A percentile compares a stretch with the other conserved stretches of the same genome.
Conservation (phyloP, 495 filamentous ascomycete genomes). For the Tuber magnatum region DNA sequence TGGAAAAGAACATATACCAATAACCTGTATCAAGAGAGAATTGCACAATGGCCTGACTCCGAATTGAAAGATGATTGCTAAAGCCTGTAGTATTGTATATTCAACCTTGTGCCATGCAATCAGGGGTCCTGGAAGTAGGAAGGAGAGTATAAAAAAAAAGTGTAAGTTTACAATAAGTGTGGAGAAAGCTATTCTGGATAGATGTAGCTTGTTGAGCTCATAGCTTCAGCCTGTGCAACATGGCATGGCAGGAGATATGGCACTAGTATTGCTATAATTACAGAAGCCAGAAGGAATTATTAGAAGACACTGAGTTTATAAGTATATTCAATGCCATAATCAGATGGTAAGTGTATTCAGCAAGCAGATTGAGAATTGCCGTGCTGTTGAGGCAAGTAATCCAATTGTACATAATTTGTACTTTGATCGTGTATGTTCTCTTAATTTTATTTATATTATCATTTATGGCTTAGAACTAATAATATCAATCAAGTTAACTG, state of each 20-base stretch:
- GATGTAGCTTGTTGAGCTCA: not conserved
- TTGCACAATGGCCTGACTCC: no score
- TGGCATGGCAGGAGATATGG: conserved; percentile 8
- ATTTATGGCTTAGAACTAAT: not conserved
- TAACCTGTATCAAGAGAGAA: no score
- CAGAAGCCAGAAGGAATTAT: not conserved
- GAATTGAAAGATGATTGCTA: no score
- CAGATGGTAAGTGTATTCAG: not conserved
- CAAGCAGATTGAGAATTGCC: conserved; percentile 4
- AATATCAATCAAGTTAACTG: not conserved
- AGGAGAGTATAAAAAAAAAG: no score
- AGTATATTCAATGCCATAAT: not conserved
- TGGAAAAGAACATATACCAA: no score
- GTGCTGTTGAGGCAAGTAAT: conserved; percentile 7
- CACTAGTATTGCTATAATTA: not conserved
- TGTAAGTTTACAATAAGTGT: no score
- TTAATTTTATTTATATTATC: not conserved
- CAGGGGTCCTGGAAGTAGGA: no score
- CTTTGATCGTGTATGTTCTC: conserved; percentile 5
- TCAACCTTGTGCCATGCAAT: no score
- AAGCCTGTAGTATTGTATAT: no score
- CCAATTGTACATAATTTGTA: conserved; percentile 4
- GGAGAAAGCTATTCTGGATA: conserved; percentile 3
- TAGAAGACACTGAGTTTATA: not conserved
- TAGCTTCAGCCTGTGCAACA: conserved; percentile 2